These are phyloP conservation scores for Pelargonium myrrhifolium DNA, from an alignment of 441 rosid genomes.

Conservation along the genomic window DNA sequence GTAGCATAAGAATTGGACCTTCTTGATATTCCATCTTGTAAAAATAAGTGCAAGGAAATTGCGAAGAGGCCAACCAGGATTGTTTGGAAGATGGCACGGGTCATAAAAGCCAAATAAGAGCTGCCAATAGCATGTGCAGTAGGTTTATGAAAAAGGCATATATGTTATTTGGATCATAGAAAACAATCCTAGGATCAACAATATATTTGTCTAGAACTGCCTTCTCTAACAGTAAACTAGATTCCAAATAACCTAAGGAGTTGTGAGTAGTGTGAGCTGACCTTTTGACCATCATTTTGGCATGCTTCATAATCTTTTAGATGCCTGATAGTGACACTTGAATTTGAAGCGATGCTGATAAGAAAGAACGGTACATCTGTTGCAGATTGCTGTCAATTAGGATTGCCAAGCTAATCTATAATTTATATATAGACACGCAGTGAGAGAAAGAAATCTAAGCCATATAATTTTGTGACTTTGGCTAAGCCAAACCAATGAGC, in stretches of 20 bases:
- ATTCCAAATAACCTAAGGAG: constrained; percentile 2
- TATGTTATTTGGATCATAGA: background rate
- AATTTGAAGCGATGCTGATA: constrained; percentile 47
- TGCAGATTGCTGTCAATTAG: constrained; percentile 16
- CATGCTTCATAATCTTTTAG: constrained; percentile 66
- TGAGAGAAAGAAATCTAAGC: no score
- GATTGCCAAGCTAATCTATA: background rate
- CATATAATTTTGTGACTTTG: no score
- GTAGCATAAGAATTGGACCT: constrained; percentile 63
- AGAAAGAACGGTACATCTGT: constrained; percentile 87
- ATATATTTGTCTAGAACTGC: background rate
- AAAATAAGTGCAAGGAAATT: constrained; percentile 71
- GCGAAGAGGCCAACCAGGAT: constrained; percentile 98
- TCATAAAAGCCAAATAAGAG: constrained; percentile 82
- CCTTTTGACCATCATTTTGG: constrained; percentile 66
- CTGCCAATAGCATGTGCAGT: constrained; percentile 33
- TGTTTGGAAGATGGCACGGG: constrained; percentile 78
- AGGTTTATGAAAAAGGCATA: constrained; percentile 19
- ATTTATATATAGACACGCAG: no score
- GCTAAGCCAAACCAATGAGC: background rate
- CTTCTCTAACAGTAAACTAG: constrained; percentile 10
- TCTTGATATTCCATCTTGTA: constrained; percentile 66
- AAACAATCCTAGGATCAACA: background rate
- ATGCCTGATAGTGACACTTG: constrained; percentile 50
- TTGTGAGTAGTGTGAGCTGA: constrained; percentile 24